phyloP scores from a whole-genome alignment of 768 basidiomycete species.

The Leccinum rimulosum region DNA sequence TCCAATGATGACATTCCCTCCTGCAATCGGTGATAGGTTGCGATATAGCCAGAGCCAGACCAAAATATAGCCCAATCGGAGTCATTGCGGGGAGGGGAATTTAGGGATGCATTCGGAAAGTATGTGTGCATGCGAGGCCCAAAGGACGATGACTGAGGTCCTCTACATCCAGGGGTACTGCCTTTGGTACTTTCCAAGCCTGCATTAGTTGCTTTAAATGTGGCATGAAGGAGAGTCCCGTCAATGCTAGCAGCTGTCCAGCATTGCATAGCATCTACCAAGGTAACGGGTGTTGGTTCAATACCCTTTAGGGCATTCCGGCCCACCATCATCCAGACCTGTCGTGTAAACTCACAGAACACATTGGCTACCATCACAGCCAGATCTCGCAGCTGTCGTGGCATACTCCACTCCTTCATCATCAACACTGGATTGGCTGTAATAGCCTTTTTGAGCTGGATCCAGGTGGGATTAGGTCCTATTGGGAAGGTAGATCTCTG shows the following conservation, averaged over 20 bases:
- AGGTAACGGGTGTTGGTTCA: not conserved
- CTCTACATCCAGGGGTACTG: not conserved
- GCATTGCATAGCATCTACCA: conserved; percentile 11
- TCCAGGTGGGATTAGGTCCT: conserved; percentile 4
- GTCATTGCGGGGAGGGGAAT: not conserved
- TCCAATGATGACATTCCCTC: not conserved
- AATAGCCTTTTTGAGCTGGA: not conserved
- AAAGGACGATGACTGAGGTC: conserved; percentile 3
- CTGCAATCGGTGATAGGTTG: conserved; percentile 1
- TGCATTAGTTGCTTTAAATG: conserved; percentile 5
- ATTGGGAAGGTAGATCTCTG: conserved; percentile 1
- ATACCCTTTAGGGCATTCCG: not conserved
- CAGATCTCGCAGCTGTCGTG: not conserved
- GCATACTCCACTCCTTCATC: conserved; percentile 1
- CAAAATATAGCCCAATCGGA: not conserved
- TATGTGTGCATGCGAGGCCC: not conserved
- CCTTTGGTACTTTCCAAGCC: not conserved
- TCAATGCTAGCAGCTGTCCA: conserved; percentile 6
- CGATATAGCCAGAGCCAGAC: not conserved
- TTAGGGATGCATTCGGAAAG: conserved; percentile 1
- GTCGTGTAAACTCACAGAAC: not conserved
- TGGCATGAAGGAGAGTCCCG: not conserved
- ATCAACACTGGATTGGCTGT: conserved; percentile 1
- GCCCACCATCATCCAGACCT: not conserved
- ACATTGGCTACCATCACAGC: not conserved